A percentile compares a stretch with the other conserved stretches of the same genome.
These are phyloP conservation scores for Sporothrix euskadiensis DNA, from an alignment of 2,329 filamentous ascomycete species.

Conservation along the genomic window DNA sequence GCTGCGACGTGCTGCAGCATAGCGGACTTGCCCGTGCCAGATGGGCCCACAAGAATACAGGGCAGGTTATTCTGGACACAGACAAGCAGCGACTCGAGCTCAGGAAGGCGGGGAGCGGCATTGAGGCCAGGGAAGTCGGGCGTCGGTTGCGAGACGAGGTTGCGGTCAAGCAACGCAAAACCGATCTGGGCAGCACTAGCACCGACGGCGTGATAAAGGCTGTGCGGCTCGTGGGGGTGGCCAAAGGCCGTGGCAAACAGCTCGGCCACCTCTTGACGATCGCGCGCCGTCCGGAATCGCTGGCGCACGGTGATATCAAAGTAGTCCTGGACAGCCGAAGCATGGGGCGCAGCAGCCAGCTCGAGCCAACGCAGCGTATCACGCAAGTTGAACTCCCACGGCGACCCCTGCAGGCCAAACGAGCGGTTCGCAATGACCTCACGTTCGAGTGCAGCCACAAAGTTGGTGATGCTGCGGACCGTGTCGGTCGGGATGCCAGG, in stretches of 20 bases:
- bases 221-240: slow-evolving; percentile 53
- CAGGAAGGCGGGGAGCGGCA: slow-evolving; percentile 59
- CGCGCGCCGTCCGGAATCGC: slow-evolving; percentile 73
- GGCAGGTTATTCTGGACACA: slow-evolving; percentile 86
- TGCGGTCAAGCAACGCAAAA: slow-evolving; percentile 67
- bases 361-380: slow-evolving; percentile 88
- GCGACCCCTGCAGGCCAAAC: slow-evolving; percentile 67
- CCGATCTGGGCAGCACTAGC: slow-evolving; percentile 73
- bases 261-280: slow-evolving; percentile 64
- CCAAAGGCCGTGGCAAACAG: slow-evolving; percentile 69
- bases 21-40: slow-evolving; percentile 83
- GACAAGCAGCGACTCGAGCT: slow-evolving; percentile 83
- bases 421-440: slow-evolving; percentile 62
- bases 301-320: slow-evolving; percentile 81
- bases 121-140: slow-evolving; percentile 54
- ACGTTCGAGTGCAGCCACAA: slow-evolving; percentile 77
- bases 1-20: slow-evolving; percentile 80
- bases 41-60: slow-evolving; percentile 81
- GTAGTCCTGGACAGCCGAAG: slow-evolving; percentile 62
- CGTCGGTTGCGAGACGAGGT: slow-evolving; percentile 52
- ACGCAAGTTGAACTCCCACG: slow-evolving; percentile 95
- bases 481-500: slow-evolving; percentile 60
- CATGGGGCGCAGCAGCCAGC: slow-evolving; percentile 48
- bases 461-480: slow-evolving; percentile 69
- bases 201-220: slow-evolving; percentile 71